Conservation (phyloP, 352 stramenopile genomes). For the Globisporangium ultimum region DNA sequence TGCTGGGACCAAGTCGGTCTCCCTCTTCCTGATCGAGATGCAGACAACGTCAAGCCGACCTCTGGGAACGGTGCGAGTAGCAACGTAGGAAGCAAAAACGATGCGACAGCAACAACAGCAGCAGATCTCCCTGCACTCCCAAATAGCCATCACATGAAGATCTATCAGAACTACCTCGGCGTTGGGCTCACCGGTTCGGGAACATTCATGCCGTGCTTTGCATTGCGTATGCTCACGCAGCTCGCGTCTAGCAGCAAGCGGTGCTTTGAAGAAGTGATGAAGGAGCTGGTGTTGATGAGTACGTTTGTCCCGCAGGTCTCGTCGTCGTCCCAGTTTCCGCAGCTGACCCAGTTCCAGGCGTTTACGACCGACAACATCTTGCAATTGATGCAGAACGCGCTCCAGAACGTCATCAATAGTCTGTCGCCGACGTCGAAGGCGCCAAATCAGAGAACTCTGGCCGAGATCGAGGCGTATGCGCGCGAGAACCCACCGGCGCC, state of each 20-base stretch:
- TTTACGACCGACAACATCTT: constrained; percentile 80
- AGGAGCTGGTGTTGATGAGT: constrained; percentile 69
- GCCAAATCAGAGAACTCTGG: constrained; percentile 38
- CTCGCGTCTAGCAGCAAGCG: constrained; percentile 64
- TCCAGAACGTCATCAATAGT: constrained; percentile 63
- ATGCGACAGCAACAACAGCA: background rate
- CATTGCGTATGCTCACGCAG: constrained; percentile 79
- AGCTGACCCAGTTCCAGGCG: constrained; percentile 66
- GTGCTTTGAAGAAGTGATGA: constrained; percentile 75
- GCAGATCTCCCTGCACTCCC: constrained; percentile 36
- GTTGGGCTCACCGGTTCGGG: constrained; percentile 58
- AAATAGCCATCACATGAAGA: constrained; percentile 64
- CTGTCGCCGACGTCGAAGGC: constrained; percentile 43
- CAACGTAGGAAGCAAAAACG: background rate
- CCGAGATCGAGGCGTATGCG: constrained; percentile 39
- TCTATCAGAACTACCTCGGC: constrained; percentile 80
- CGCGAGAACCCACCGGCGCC: constrained; percentile 24
- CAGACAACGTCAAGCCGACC: background rate
- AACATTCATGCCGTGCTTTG: constrained; percentile 67
- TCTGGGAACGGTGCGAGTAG: background rate
- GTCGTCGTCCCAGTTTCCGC: constrained; percentile 40
- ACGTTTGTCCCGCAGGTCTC: constrained; percentile 47
- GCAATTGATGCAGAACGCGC: constrained; percentile 70
- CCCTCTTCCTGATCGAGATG: constrained; percentile 26
- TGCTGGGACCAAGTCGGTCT: constrained; percentile 70